A percentile compares a stretch with the other conserved stretches of the same genome.
These are phyloP conservation scores for Scheffersomyces insectosa DNA, from an alignment of 1,139 yeast species.

Conservation along the genomic window DNA sequence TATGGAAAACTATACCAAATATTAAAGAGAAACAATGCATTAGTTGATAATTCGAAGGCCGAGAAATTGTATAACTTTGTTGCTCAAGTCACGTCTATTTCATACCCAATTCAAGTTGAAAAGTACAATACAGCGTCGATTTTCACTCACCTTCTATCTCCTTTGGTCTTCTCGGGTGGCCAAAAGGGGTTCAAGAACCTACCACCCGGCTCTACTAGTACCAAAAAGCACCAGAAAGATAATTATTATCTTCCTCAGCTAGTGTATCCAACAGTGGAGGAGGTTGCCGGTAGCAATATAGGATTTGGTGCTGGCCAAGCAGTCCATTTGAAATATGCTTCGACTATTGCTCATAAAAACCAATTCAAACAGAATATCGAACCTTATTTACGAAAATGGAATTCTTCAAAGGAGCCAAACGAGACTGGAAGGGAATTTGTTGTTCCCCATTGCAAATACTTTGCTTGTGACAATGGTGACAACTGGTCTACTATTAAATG, in stretches of 20 bases:
- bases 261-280: slow-evolving; percentile 56
- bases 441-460: slow-evolving; percentile 43
- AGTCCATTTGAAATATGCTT: slow-evolving; percentile 48
- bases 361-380: slow-evolving; percentile 35
- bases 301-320: slow-evolving; percentile 57
- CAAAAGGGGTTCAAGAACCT: slow-evolving; percentile 16
- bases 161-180: slow-evolving; percentile 29
- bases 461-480: slow-evolving; percentile 47
- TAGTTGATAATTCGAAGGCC: slow-evolving; percentile 18
- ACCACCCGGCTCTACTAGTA: slow-evolving; percentile 29
- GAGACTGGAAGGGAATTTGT: slow-evolving; percentile 34
- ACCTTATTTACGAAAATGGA: slow-evolving; percentile 40
- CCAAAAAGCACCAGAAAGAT: slow-evolving; percentile 23
- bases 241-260: slow-evolving; percentile 46
- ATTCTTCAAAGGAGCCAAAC: slow-evolving; percentile 8
- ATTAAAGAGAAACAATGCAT: slow-evolving; percentile 32
- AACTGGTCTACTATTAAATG: slow-evolving; percentile 54
- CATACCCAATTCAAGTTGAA: slow-evolving; percentile 47
- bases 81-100: slow-evolving; percentile 62
- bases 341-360: slow-evolving; percentile 18
- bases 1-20: slow-evolving; percentile 50
- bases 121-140: slow-evolving; percentile 41
- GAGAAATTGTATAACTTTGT: slow-evolving; percentile 32
- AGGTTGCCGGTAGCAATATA: slow-evolving; percentile 42
- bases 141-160: slow-evolving; percentile 58